Percentiles rank a stretch among this genome's conserved stretches.
Conservation (phyloP, 495 filamentous ascomycete species). For the Aspergillus ellipticus region DNA sequence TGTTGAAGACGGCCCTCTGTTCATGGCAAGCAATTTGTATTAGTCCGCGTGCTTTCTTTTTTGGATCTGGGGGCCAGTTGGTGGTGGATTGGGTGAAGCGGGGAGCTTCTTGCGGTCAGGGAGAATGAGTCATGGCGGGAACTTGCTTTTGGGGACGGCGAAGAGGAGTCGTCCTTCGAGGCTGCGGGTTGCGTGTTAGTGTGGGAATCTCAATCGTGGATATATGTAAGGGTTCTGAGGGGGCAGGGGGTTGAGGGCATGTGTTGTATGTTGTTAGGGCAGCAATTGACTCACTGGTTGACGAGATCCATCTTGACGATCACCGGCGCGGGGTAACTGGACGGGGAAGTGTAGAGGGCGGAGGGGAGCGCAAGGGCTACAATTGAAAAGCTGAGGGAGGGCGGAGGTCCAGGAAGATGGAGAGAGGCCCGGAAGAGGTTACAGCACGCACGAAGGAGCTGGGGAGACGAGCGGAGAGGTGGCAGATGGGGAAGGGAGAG, state of each 20-base stretch:
- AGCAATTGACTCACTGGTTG: slow-evolving; percentile 64
- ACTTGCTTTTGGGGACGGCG: slow-evolving; percentile 93
- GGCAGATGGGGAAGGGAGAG: slow-evolving; percentile 2
- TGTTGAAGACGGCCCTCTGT: slow-evolving; percentile 89
- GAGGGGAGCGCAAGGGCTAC: background rate
- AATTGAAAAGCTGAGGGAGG: background rate
- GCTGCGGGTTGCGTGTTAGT: slow-evolving; percentile 23
- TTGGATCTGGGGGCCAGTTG: slow-evolving; percentile 4
- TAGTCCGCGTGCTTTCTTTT: slow-evolving; percentile 1
- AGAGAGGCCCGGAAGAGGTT: too few relatives aligned
- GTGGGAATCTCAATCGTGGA: background rate
- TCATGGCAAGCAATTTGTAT: slow-evolving; percentile 1
- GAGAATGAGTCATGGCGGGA: slow-evolving; percentile 18
- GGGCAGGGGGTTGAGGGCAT: background rate
- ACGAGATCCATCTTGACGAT: slow-evolving; percentile 68
- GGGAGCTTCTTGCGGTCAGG: background rate
- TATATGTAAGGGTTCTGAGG: too few relatives aligned
- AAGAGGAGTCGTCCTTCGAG: slow-evolving; percentile 92
- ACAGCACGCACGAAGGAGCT: background rate
- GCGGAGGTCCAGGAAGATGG: background rate
- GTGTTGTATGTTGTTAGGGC: background rate
- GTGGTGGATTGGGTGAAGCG: slow-evolving; percentile 5
- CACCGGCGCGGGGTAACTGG: slow-evolving; percentile 27
- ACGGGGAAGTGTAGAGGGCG: background rate
- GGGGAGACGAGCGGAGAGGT: background rate